Evolutionary conservation across 2,329 filamentous ascomycete genomes (phyloP).

Genomic region (Colletotrichum melonis): DNA sequence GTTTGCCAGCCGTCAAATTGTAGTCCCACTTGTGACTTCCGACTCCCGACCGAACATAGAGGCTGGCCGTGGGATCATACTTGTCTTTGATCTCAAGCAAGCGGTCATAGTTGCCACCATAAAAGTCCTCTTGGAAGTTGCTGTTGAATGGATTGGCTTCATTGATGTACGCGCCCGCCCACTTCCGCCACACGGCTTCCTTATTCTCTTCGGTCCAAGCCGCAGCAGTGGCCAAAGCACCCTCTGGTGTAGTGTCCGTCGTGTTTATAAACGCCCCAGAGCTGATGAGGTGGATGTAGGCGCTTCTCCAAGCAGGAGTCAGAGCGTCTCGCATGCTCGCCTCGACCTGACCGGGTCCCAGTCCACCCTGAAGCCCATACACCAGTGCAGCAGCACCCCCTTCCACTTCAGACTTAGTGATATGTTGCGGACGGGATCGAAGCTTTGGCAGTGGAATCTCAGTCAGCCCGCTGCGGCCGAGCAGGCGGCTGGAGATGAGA

Average conservation of each 20-base stretch:
- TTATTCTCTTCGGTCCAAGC: constrained; percentile 15
- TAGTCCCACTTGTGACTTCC: constrained; percentile 36
- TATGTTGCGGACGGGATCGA: neutral
- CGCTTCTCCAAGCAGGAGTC: constrained; percentile 19
- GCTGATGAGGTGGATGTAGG: constrained; percentile 29
- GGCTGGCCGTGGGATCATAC: constrained; percentile 41
- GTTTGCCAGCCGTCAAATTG: neutral
- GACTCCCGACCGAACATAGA: constrained; percentile 34
- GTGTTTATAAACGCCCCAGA: constrained; percentile 2
- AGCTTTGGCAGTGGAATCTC: neutral
- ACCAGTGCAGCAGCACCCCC: neutral
- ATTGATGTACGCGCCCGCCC: constrained; percentile 47
- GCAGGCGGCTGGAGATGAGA: constrained; percentile 1
- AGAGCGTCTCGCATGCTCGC: constrained; percentile 25
- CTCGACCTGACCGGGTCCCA: neutral
- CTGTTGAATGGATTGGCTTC: constrained; percentile 51
- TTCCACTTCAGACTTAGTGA: neutral
- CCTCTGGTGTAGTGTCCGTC: neutral
- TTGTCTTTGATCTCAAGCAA: constrained; percentile 43
- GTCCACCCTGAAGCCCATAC: neutral
- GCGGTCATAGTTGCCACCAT: constrained; percentile 41
- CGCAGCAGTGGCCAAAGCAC: neutral
- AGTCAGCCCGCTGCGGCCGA: neutral
- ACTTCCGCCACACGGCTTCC: constrained; percentile 29
- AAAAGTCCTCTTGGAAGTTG: constrained; percentile 44